A percentile compares a stretch with the other conserved stretches of the same genome.
Evolutionary conservation across 768 basidiomycete species (phyloP).

Genomic region (Termitomyces eurrhizus): DNA sequence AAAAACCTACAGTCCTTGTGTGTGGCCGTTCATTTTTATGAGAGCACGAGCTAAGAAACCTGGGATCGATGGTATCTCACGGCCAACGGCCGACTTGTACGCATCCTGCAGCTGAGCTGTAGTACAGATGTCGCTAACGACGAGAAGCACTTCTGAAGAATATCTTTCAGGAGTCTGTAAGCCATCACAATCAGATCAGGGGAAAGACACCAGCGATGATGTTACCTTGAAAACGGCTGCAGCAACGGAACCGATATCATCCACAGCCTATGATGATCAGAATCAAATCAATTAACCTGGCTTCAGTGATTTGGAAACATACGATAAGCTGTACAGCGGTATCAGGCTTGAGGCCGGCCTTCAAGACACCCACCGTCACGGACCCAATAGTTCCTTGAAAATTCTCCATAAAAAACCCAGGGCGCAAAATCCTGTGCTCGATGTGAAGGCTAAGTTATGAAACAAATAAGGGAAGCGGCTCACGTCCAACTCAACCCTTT

Average conservation of each 20-base stretch:
- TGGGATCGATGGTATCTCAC: slow-evolving; percentile 24
- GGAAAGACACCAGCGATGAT: neutral
- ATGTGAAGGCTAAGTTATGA: neutral
- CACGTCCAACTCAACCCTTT: slow-evolving; percentile 36
- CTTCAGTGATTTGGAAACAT: slow-evolving; percentile 10
- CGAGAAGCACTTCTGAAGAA: slow-evolving; percentile 20
- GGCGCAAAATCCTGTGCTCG: slow-evolving; percentile 31
- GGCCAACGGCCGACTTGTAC: slow-evolving; percentile 24
- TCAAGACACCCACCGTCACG: slow-evolving; percentile 30
- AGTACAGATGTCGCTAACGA: slow-evolving; percentile 27
- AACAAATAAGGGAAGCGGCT: slow-evolving; percentile 11
- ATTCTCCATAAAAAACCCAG: slow-evolving; percentile 43
- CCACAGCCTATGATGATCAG: slow-evolving; percentile 21
- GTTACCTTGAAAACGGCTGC: slow-evolving; percentile 28
- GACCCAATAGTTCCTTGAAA: slow-evolving; percentile 34
- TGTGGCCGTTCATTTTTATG: slow-evolving; percentile 25
- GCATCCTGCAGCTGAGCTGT: slow-evolving; percentile 22
- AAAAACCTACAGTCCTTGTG: slow-evolving; percentile 25
- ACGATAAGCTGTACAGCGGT: slow-evolving; percentile 33
- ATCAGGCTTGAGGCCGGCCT: slow-evolving; percentile 26
- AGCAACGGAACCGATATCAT: slow-evolving; percentile 32
- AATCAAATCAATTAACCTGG: neutral
- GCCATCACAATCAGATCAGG: neutral
- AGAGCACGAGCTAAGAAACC: slow-evolving; percentile 23
- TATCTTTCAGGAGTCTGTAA: slow-evolving; percentile 25